Conservation (phyloP, 2,329 filamentous ascomycete species). For the Diaporthe amygdali region DNA sequence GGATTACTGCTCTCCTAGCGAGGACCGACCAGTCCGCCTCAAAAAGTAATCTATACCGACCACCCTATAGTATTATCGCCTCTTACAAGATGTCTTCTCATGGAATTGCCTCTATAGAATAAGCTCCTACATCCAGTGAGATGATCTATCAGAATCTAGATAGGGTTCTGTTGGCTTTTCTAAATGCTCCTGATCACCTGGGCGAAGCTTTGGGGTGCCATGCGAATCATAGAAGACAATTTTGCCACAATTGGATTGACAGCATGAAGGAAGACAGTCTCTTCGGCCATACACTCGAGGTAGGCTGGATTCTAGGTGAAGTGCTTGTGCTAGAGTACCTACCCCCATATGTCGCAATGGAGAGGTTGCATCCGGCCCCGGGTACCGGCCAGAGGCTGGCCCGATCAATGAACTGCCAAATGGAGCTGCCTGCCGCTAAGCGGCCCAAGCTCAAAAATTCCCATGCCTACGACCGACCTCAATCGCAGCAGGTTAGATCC, state of each 20-base stretch:
- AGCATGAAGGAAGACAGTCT: neutral
- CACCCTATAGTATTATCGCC: neutral
- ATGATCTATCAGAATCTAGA: neutral
- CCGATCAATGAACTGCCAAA: neutral
- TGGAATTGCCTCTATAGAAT: neutral
- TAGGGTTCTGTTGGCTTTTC: neutral
- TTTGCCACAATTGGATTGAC: neutral
- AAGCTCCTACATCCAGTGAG: neutral
- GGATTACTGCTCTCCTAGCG: neutral
- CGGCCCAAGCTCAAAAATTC: constrained; percentile 27
- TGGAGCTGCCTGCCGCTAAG: constrained; percentile 3
- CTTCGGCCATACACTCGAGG: neutral
- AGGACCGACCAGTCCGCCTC: neutral
- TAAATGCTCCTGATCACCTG: neutral
- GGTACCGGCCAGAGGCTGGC: neutral
- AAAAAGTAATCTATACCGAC: neutral
- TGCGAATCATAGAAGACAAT: neutral
- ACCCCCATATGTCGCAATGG: no score
- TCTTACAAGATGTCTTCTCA: neutral
- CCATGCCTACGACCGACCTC: constrained; percentile 1
- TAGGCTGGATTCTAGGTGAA: neutral
- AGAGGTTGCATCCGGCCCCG: neutral
- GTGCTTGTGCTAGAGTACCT: neutral
- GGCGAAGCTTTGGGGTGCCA: neutral
- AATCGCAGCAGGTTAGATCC: neutral